Conservation (phyloP, 2,329 filamentous ascomycete species). For the Sporothrix phasma region DNA sequence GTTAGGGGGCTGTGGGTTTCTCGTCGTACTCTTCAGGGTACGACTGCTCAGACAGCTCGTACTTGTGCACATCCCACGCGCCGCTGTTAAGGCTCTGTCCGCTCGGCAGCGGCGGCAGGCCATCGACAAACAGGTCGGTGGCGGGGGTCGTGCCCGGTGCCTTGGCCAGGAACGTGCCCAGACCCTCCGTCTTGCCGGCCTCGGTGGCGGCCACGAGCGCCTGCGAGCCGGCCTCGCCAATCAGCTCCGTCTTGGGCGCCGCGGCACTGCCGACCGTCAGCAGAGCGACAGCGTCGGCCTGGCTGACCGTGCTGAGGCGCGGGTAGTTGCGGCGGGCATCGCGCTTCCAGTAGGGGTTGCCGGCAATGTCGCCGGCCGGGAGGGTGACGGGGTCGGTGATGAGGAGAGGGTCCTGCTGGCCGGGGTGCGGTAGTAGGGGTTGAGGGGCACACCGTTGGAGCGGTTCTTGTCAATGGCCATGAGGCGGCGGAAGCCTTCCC, state of each 20-base stretch:
- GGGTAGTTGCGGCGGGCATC: slow-evolving; percentile 79
- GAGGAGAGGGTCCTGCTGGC: slow-evolving; percentile 54
- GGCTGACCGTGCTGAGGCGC: slow-evolving; percentile 64
- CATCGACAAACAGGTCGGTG: slow-evolving; percentile 58
- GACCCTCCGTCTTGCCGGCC: slow-evolving; percentile 59
- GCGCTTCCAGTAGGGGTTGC: slow-evolving; percentile 95
- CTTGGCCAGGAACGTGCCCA: slow-evolving; percentile 66
- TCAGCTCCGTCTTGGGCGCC: slow-evolving; percentile 70
- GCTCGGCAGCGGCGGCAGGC: slow-evolving; percentile 77
- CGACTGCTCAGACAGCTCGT: slow-evolving; percentile 56
- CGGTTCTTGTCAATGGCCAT: slow-evolving; percentile 78
- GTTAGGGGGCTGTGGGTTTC: too few relatives aligned
- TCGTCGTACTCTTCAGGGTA: slow-evolving; percentile 57
- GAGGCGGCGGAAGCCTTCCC: slow-evolving; percentile 69
- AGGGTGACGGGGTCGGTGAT: slow-evolving; percentile 78
- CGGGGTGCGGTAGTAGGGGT: slow-evolving; percentile 85
- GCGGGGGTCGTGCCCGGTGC: slow-evolving; percentile 30
- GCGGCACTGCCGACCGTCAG: slow-evolving; percentile 75
- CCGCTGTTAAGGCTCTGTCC: slow-evolving; percentile 48
- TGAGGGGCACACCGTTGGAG: slow-evolving; percentile 84
- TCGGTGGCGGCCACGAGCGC: slow-evolving; percentile 64
- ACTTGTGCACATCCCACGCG: slow-evolving; percentile 57
- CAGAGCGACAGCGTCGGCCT: slow-evolving; percentile 77
- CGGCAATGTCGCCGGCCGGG: slow-evolving; percentile 78
- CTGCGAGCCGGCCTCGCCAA: slow-evolving; percentile 52